Conservation (phyloP, 179 eudicot genomes). For the Silene noctiflora region DNA sequence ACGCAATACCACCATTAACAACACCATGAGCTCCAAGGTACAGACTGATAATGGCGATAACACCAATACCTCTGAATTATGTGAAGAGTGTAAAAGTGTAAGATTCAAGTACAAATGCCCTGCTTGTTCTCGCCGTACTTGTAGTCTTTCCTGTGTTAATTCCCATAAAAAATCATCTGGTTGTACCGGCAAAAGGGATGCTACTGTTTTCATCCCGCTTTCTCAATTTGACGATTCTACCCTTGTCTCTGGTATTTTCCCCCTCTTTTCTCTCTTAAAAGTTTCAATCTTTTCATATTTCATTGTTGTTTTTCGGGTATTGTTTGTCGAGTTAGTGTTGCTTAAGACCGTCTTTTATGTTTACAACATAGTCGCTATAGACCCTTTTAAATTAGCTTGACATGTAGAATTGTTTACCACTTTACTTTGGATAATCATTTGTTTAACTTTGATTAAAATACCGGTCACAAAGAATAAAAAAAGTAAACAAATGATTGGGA, state of each 20-base stretch:
- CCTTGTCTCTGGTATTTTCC: slow-evolving; percentile 59
- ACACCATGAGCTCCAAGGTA: background rate
- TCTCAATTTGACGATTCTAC: slow-evolving; percentile 67
- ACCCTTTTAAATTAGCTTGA: too few relatives aligned
- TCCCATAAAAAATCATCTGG: slow-evolving; percentile 60
- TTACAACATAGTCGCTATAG: too few relatives aligned
- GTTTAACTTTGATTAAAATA: too few relatives aligned
- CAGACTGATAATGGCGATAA: background rate
- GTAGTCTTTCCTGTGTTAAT: slow-evolving; percentile 80
- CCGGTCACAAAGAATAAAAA: too few relatives aligned
- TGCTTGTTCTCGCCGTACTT: slow-evolving; percentile 66
- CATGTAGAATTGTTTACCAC: too few relatives aligned
- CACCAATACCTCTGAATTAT: slow-evolving; percentile 14
- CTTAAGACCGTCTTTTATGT: background rate
- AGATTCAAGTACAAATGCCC: slow-evolving; percentile 88
- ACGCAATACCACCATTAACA: background rate
- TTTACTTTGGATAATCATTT: too few relatives aligned
- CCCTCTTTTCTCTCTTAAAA: background rate
- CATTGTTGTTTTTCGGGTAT: background rate
- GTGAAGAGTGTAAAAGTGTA: slow-evolving; percentile 69
- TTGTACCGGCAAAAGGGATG: slow-evolving; percentile 65
- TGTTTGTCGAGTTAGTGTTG: background rate
- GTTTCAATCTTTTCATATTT: background rate
- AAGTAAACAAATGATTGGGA: too few relatives aligned
- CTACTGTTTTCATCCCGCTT: slow-evolving; percentile 59